Evolutionary conservation across 1,139 yeast species (phyloP).

Genomic region (Pichia sp.): DNA sequence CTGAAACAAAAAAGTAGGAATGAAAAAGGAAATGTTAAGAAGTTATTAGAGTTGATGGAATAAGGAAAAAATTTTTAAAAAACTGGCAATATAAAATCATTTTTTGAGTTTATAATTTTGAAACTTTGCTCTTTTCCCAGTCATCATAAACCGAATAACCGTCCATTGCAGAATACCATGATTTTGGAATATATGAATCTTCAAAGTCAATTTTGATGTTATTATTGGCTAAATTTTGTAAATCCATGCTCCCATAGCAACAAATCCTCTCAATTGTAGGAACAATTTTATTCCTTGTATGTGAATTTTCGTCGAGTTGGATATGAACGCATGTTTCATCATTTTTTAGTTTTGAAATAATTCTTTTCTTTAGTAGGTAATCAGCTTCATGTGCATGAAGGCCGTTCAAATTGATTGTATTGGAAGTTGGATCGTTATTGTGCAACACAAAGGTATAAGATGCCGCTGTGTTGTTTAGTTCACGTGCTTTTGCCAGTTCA

Average conservation of each 20-base stretch:
- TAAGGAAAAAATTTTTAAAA: too few relatives aligned
- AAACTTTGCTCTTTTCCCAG: neutral
- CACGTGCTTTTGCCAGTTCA: neutral
- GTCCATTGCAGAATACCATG: neutral
- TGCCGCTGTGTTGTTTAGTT: neutral
- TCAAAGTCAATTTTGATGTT: neutral
- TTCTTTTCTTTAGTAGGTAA: neutral
- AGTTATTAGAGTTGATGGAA: too few relatives aligned
- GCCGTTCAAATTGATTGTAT: neutral
- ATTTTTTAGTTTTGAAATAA: neutral
- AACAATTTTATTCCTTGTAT: neutral
- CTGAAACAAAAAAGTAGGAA: too few relatives aligned
- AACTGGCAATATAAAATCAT: too few relatives aligned
- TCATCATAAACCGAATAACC: neutral
- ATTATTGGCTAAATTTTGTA: neutral
- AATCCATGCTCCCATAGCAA: neutral
- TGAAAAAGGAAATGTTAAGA: too few relatives aligned
- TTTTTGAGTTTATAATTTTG: neutral
- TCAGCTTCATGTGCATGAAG: neutral
- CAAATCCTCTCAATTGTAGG: neutral
- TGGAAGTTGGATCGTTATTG: neutral
- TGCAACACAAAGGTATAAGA: neutral
- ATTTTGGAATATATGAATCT: neutral
- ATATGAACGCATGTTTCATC: neutral
- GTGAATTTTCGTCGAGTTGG: neutral